Base-by-base conservation (phyloP, 2,329 filamentous ascomycete genomes). In the Arthrobotrys sphaeroides region DNA sequence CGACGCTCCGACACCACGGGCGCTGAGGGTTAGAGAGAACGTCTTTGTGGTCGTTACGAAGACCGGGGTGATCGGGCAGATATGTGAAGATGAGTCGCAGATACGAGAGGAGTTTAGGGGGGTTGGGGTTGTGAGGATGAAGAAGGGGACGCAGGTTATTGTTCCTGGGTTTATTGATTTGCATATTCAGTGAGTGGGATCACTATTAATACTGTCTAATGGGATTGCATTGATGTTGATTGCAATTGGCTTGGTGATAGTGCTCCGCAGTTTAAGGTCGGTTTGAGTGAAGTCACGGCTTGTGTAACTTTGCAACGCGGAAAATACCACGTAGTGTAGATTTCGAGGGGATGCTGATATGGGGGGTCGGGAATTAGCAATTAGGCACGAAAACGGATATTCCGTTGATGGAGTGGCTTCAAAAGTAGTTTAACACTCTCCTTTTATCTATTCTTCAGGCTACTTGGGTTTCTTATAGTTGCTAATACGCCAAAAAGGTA, bases 381-480 rank as follows among this genome's bases (percentile, higher is more conserved):
- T 40, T 79, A 10, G 78, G 77, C n/a, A 79, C 78, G 1, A 79
- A 79, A 49, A 79, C 77, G n/a, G 78, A 79, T 69, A 68, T 79
- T 16, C 78, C 78, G 18, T 57, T 79, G 43, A 73, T 79, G 68
- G 77, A 79, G 70, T 79, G 78, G 78, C 60, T 79, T 36, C 66
- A 77, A 31, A 76, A 77, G 70, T 74, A 62, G 7, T 40, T n/a
- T 22, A 13, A 24, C n/a, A 20, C 20, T 49, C 73, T 33, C 22
- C 13, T 40, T 10, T 13, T 6, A 9, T 18, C 5, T 13, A 10
- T 3, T 22, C 20, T 53, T 10, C 31, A 26, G 10, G 24, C 12
- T 10, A 18, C 31, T 20, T 53, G 2, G 3, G 6, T 33, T 18
- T 16, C 28, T 43, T 43, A 16, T 31, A 12, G 43, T 33, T 9